Evolutionary conservation across 208 protist species (phyloP).

Genomic region (Lotmaria passim): DNA sequence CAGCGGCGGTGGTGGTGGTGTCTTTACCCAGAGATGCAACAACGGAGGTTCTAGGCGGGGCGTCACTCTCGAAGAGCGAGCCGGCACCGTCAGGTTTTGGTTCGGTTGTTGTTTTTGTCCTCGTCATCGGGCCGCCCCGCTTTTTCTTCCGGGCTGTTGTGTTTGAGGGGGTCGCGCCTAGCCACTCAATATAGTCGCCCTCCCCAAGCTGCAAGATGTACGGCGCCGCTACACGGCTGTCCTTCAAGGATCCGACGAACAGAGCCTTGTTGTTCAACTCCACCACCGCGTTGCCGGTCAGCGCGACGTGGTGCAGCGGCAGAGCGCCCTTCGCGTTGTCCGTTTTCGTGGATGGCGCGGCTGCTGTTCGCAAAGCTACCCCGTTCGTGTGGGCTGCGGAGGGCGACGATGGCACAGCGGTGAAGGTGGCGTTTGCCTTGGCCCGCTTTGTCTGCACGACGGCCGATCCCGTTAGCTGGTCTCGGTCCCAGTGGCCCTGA

Average conservation of each 20-base stretch:
- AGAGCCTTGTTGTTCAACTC: slow-evolving; percentile 52
- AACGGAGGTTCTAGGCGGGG: background rate
- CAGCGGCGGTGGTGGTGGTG: no score
- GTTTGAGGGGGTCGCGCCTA: slow-evolving; percentile 4
- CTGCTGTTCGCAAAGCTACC: background rate
- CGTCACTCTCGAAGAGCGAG: no score
- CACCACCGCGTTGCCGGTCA: slow-evolving; percentile 45
- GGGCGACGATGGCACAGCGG: background rate
- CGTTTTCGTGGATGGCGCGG: background rate
- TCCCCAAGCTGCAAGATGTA: slow-evolving; percentile 46
- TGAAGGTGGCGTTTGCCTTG: slow-evolving; percentile 19
- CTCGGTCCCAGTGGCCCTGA: slow-evolving; percentile 61
- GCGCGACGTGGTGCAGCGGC: slow-evolving; percentile 1
- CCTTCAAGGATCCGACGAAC: slow-evolving; percentile 45
- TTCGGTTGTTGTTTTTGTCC: no score
- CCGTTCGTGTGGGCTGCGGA: background rate
- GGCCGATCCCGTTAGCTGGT: slow-evolving; percentile 32
- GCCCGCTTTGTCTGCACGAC: slow-evolving; percentile 27
- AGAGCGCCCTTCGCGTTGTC: no score
- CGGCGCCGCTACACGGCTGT: slow-evolving; percentile 22
- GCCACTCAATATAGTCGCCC: slow-evolving; percentile 69
- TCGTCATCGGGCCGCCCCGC: no score
- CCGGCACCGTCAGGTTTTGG: no score
- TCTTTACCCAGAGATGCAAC: no score
- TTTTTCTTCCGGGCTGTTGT: background rate